Conservation (phyloP, 805 yeast genomes). For the Wickerhamiella parazyma region DNA sequence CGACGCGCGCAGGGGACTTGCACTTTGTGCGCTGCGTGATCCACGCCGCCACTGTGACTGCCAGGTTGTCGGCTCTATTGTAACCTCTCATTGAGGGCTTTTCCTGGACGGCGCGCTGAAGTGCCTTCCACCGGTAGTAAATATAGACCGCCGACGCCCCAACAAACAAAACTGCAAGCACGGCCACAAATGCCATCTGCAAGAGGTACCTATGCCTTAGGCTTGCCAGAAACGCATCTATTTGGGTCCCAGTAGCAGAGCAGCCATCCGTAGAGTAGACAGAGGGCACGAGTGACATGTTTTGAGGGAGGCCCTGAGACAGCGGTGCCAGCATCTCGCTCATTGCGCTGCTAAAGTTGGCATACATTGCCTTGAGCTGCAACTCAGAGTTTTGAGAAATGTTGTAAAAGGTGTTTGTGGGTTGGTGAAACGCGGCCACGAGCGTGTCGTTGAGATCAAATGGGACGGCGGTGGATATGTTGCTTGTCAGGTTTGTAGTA, state of each 20-base stretch:
- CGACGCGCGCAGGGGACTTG: neutral
- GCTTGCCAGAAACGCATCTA: neutral
- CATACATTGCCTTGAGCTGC: conserved; percentile 4
- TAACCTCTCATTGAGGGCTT: neutral
- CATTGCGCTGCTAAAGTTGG: neutral
- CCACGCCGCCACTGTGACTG: neutral
- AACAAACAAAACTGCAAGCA: conserved; percentile 10
- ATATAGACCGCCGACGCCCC: conserved; percentile 9
- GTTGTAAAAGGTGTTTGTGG: conserved; percentile 6
- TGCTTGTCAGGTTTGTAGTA: neutral
- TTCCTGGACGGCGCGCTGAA: neutral
- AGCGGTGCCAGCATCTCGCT: neutral
- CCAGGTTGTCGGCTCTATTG: neutral
- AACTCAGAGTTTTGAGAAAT: conserved; percentile 8
- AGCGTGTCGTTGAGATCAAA: neutral
- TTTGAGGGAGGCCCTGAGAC: conserved; percentile 4
- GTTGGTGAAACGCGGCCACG: too few relatives aligned
- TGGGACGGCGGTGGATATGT: conserved; percentile 2
- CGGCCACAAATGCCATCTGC: conserved; percentile 6
- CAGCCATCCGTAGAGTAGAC: neutral
- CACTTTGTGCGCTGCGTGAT: neutral
- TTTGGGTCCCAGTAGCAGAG: neutral
- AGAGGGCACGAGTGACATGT: conserved; percentile 3
- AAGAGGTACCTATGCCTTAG: conserved; percentile 7
- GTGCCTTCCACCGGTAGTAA: conserved; percentile 10